Percentiles rank a stretch among this genome's conserved stretches.
phyloP scores from a whole-genome alignment of 371 early-diverging fungal genomes.

The Haplosporangium sp. region DNA sequence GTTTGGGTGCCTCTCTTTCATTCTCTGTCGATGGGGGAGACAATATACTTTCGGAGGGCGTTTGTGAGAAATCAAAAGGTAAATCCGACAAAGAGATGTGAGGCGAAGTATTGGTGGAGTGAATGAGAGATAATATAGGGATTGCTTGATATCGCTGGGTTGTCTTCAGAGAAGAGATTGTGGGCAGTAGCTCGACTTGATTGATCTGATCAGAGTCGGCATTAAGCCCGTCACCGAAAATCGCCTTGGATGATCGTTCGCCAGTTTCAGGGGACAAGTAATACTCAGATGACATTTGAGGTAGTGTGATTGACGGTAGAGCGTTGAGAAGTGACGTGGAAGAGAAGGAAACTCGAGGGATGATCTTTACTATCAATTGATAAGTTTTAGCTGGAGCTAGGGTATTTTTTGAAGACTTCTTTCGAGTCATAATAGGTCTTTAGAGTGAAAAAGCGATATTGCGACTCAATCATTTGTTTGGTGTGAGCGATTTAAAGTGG shows the following conservation, averaged over 20 bases:
- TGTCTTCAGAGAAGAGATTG: background rate
- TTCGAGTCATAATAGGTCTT: slow-evolving; percentile 1
- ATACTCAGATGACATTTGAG: background rate
- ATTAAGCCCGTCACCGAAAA: too few relatives aligned
- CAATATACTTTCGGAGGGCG: background rate
- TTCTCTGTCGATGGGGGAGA: background rate
- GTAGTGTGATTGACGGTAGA: background rate
- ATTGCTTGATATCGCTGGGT: slow-evolving; percentile 18
- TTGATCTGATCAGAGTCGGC: background rate
- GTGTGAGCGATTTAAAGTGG: too few relatives aligned
- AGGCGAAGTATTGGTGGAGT: slow-evolving; percentile 19
- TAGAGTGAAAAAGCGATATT: too few relatives aligned
- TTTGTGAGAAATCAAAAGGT: background rate
- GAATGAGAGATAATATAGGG: slow-evolving; percentile 39
- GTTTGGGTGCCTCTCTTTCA: too few relatives aligned
- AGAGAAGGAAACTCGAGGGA: too few relatives aligned
- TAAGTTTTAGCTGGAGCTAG: background rate
- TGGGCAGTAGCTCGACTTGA: background rate
- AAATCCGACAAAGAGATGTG: background rate
- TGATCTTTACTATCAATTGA: background rate
- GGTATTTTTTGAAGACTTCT: too few relatives aligned
- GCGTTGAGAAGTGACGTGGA: background rate
- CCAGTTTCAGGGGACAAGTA: background rate
- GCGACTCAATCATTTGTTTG: too few relatives aligned
- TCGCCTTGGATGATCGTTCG: background rate